Conservation (phyloP, 2,329 filamentous ascomycete species). For the Pseudocercospora ulei region DNA sequence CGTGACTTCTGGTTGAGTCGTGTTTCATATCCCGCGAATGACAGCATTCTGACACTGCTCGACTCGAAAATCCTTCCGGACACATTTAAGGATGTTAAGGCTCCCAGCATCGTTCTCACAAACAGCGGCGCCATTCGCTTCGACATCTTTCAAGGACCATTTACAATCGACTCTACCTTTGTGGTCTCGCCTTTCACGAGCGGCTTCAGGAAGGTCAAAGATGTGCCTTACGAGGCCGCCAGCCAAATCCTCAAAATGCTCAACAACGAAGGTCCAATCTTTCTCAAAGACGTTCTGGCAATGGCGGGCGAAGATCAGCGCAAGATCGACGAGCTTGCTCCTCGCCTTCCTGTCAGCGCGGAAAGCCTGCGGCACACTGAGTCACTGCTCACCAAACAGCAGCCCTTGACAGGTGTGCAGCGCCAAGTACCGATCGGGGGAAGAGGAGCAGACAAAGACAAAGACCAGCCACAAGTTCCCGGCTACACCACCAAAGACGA, state of each 20-base stretch:
- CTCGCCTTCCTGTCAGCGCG: constrained; percentile 18
- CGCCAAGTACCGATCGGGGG: constrained; percentile 14
- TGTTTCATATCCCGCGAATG: constrained; percentile 58
- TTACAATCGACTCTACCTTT: constrained; percentile 78
- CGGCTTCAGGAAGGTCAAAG: constrained; percentile 62
- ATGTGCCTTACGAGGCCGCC: constrained; percentile 71
- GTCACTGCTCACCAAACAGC: constrained; percentile 4
- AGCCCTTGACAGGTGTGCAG: constrained; percentile 6
- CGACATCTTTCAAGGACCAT: constrained; percentile 85
- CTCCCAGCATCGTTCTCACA: constrained; percentile 60
- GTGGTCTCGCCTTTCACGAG: constrained; percentile 82
- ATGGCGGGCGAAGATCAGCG: constrained; percentile 10
- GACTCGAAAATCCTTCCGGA: constrained; percentile 64
- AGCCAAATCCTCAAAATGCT: constrained; percentile 54
- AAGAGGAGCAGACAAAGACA: constrained; percentile 9
- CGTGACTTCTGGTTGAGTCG: constrained; percentile 72
- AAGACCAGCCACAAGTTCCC: constrained; percentile 39
- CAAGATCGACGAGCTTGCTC: constrained; percentile 16
- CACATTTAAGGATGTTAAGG: constrained; percentile 33
- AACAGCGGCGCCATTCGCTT: constrained; percentile 92
- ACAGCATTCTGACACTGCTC: constrained; percentile 76
- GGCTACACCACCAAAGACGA: constrained; percentile 91
- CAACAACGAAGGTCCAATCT: constrained; percentile 49
- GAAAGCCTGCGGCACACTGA: constrained; percentile 15
- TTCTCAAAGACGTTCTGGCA: constrained; percentile 31